Percentiles rank a stretch among this genome's conserved stretches.
phyloP scores from a whole-genome alignment of 768 basidiomycete species.

The Ramaria rubella region DNA sequence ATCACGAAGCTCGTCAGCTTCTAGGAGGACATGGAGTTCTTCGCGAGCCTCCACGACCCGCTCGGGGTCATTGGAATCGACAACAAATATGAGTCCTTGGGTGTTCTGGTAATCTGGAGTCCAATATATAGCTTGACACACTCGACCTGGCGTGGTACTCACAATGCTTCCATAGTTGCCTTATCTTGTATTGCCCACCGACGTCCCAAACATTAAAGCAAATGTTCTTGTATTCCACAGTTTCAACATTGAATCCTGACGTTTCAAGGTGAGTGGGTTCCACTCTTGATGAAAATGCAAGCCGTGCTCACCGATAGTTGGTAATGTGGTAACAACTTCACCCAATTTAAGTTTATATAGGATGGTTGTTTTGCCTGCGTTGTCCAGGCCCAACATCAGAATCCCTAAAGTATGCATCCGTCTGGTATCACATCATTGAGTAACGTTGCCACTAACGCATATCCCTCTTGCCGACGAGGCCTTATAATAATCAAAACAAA shows the following conservation, averaged over 20 bases:
- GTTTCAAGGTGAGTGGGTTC: neutral
- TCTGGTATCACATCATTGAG: neutral
- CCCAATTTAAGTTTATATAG: slow-evolving; percentile 38
- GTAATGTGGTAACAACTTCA: slow-evolving; percentile 33
- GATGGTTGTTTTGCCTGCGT: slow-evolving; percentile 41
- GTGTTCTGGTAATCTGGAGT: slow-evolving; percentile 99
- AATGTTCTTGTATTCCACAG: slow-evolving; percentile 46
- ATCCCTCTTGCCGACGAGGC: neutral
- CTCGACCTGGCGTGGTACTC: neutral
- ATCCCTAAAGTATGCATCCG: slow-evolving; percentile 7
- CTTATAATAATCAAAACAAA: too few relatives aligned
- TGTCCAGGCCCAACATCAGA: slow-evolving; percentile 31
- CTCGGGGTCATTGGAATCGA: slow-evolving; percentile 98
- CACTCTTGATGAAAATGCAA: too few relatives aligned
- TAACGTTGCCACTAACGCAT: neutral
- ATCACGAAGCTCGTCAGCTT: slow-evolving; percentile 98
- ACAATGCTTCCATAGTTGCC: slow-evolving; percentile 32
- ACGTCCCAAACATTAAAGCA: slow-evolving; percentile 58
- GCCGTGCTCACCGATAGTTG: slow-evolving; percentile 30
- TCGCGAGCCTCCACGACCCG: slow-evolving; percentile 98
- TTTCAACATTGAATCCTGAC: slow-evolving; percentile 61
- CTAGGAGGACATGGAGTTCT: slow-evolving; percentile 98
- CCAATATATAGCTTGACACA: slow-evolving; percentile 1
- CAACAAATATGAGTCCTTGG: slow-evolving; percentile 99
- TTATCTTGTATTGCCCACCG: slow-evolving; percentile 50